Percentiles rank a stretch among this genome's conserved stretches.
These are phyloP conservation scores for Fusarium sp. DNA, from an alignment of 2,329 filamentous ascomycete species.

Conservation along the genomic window DNA sequence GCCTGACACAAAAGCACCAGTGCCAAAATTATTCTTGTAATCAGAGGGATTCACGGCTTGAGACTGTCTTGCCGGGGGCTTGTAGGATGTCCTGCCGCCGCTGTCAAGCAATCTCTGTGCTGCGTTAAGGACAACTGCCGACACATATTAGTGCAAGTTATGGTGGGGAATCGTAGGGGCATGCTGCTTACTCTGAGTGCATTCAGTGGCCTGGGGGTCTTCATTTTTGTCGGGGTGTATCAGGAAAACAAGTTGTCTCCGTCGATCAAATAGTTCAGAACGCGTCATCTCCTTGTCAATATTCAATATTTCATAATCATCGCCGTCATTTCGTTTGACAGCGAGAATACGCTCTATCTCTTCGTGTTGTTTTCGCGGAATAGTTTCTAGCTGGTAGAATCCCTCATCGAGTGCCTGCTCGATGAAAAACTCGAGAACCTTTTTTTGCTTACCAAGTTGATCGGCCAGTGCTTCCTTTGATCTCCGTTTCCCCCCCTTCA, in stretches of 20 bases:
- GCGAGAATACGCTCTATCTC: conserved; percentile 6
- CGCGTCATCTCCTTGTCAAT: neutral
- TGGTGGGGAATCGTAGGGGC: neutral
- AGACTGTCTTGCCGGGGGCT: neutral
- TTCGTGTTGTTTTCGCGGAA: neutral
- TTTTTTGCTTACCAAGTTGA: neutral
- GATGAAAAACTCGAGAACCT: conserved; percentile 1
- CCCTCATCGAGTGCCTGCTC: neutral
- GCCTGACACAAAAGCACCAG: too few species aligned
- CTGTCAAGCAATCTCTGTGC: neutral
- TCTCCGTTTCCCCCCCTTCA: neutral
- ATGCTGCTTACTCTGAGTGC: neutral
- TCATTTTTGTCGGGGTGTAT: neutral
- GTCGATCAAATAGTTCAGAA: neutral
- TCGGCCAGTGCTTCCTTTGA: neutral
- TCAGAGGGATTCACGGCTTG: neutral
- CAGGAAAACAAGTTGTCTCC: neutral
- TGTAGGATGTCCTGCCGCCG: neutral
- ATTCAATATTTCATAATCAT: neutral
- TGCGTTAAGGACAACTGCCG: neutral
- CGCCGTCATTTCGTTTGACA: neutral
- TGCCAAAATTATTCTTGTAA: too few species aligned
- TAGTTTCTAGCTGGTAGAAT: neutral
- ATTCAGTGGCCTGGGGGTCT: neutral
- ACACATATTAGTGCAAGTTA: neutral